Evolutionary conservation across 345 rosid genomes (phyloP), one percentile per base, ranked within the genome.

Genomic region (Syzygium grande): DNA sequence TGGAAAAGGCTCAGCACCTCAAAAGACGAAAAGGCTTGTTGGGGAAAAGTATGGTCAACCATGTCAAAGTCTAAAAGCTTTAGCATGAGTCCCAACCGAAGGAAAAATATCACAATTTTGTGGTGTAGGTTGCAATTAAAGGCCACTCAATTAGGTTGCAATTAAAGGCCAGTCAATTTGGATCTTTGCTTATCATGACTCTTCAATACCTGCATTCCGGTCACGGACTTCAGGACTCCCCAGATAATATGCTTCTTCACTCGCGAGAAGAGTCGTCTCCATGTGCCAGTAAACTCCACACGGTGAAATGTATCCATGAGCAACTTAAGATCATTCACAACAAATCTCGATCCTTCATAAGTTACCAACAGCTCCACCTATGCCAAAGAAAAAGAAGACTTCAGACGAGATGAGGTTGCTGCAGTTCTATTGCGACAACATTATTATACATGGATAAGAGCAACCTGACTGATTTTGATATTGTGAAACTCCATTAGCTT

Each of bases 211-310:
- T 98, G 99, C 99, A 98, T 96, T 90, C 99, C 99, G 3, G 99
- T 96, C 77, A 97, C 98, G 53, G 99, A 98, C 94, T 98, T 98
- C 54, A 98, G 88, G 87, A 97, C 98, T 85, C 99, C 99, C 99
- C 99, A 98, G 73, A 96, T 96, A 21, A 98, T 96, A 90, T 97
- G 99, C 92, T 98, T 98, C 93, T 98, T 98, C 59, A 98, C 99
- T 86, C 99, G 95, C 54, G 99, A 97, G 91, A 97, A 97, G n/a
- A 98, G 93, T 90, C 96, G 94, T 91, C 99, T 97, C 99, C 99
- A 97, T 30, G 98, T 97, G 85, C 99, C 99, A 84, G 95, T 94
- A 89, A 98, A 96, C 93, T 95, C 98, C 49, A 85, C 93, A 9
- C 96, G 96, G 88, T 96, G 96, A 92, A 95, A 97, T 38, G 99